Conservation (phyloP, 768 basidiomycete species). For the Cytidiella melzeri region DNA sequence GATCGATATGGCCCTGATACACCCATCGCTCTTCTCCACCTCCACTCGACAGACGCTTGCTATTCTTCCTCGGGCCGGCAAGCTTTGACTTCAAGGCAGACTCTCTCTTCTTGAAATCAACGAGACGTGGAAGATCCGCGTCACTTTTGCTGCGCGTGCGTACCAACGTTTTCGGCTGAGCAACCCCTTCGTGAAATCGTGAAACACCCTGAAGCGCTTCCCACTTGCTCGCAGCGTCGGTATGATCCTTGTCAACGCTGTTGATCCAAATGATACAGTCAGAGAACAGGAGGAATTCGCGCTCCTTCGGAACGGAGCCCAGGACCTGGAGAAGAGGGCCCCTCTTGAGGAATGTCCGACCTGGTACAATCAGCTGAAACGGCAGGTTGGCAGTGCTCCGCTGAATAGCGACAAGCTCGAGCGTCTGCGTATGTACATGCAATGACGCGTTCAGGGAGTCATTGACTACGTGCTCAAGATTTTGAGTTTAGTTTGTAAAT, state of each 20-base stretch:
- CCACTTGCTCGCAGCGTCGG: conserved; percentile 21
- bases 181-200: not conserved
- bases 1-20: conserved; percentile 61
- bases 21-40: conserved; percentile 61
- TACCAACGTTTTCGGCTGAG: conserved; percentile 27
- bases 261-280: conserved; percentile 79
- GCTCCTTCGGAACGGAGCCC: conserved; percentile 43
- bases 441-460: conserved; percentile 73
- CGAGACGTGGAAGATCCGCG: conserved; percentile 37
- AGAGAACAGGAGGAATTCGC: conserved; percentile 77
- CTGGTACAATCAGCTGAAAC: conserved; percentile 72
- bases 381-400: conserved; percentile 71
- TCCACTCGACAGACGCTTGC: conserved; percentile 25
- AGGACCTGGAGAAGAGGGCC: conserved; percentile 56
- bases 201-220: conserved; percentile 8
- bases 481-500: conserved; percentile 11
- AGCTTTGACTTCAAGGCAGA: conserved; percentile 18
- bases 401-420: conserved; percentile 73
- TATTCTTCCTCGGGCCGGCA: conserved; percentile 21
- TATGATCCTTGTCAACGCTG: conserved; percentile 35
- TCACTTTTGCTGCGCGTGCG: conserved; percentile 57
- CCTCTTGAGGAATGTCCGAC: conserved; percentile 71
- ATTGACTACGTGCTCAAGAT: conserved; percentile 70
- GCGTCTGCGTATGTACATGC: conserved; percentile 69
- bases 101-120: conserved; percentile 12